Evolutionary conservation across 345 rosid genomes (phyloP), one percentile per base, ranked within the genome.

Genomic region (Hevea brasiliensis): DNA sequence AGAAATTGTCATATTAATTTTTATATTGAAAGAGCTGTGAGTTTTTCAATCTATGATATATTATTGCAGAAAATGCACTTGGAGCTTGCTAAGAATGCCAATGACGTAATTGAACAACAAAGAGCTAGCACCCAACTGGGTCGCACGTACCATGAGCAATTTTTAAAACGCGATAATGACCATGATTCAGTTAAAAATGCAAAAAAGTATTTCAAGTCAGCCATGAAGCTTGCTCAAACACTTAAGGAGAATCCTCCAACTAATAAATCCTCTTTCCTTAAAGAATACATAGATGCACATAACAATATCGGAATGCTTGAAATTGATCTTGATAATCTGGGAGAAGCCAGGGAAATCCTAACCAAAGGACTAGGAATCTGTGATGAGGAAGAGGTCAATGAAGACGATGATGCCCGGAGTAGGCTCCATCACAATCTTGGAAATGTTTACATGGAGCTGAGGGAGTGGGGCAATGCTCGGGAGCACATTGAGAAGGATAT

Each of bases 341-440:
- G 83, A 60, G 88, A 86, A 27, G 99, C 98, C 8, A 54, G 82
- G 62, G 72, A 63, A 54, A 70, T 86, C 60, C 92, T 95, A 29
- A 73, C 45, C 8, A 86, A 77, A 84, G 99, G 94, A 68, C 71
- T 95, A 71, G 67, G 84, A 79, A 92, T 95, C 32, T 95, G 99
- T 41, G 84, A 95, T 56, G 99, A 92, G 51, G 98, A 95, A 83
- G 98, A 92, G 89, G 89, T 95, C 35, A 37, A 35, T 14, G 91
- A 86, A 67, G 72, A 89, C 7, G 91, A 95, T 66, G 99, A 89
- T 84, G 75, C 78, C 8, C 92, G 98, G 41, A 92, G 87, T 74
- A 87, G 98, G 89, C 90, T 95, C 67, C 94, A 92, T 82, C 94
- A 92, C 75, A 92, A 92, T 81, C 97, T 95, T 48, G 99, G 97